These are phyloP conservation scores for Plasmodium gallinaceum DNA, from an alignment of 169 alveolate species.

Conservation along the genomic window DNA sequence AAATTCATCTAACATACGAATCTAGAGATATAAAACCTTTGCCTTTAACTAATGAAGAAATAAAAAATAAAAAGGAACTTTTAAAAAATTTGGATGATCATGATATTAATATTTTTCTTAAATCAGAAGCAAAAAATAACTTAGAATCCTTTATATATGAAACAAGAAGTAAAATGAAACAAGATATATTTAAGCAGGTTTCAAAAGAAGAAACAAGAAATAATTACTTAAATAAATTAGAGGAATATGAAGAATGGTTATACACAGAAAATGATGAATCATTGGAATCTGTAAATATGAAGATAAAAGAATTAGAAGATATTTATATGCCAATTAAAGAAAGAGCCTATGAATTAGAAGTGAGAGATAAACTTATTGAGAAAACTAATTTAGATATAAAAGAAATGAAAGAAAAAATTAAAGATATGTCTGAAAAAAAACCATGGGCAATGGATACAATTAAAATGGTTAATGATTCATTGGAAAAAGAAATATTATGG, in stretches of 20 bases:
- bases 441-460: conserved; percentile 74
- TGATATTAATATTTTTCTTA: conserved; percentile 59
- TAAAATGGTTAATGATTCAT: conserved; percentile 46
- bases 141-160: conserved; percentile 73
- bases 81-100: conserved; percentile 61
- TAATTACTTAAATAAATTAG: conserved; percentile 48
- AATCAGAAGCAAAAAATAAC: conserved; percentile 63
- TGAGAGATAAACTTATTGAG: conserved; percentile 34
- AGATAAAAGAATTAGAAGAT: conserved; percentile 65
- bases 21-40: conserved; percentile 32
- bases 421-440: conserved; percentile 26
- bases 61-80: conserved; percentile 44
- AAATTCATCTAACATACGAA: conserved; percentile 29
- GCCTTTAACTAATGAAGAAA: conserved; percentile 63
- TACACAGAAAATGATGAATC: conserved; percentile 76
- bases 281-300: conserved; percentile 67
- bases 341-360: conserved; percentile 75
- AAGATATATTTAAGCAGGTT: conserved; percentile 66
- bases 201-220: conserved; percentile 45
- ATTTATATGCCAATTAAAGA: conserved; percentile 66
- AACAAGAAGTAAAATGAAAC: conserved; percentile 75
- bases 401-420: conserved; percentile 51
- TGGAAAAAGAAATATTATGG: conserved; percentile 58
- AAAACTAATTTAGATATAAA: conserved; percentile 42
- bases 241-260: conserved; percentile 77